These are phyloP conservation scores for Bullera alba DNA, from an alignment of 768 basidiomycete species.

Conservation along the genomic window DNA sequence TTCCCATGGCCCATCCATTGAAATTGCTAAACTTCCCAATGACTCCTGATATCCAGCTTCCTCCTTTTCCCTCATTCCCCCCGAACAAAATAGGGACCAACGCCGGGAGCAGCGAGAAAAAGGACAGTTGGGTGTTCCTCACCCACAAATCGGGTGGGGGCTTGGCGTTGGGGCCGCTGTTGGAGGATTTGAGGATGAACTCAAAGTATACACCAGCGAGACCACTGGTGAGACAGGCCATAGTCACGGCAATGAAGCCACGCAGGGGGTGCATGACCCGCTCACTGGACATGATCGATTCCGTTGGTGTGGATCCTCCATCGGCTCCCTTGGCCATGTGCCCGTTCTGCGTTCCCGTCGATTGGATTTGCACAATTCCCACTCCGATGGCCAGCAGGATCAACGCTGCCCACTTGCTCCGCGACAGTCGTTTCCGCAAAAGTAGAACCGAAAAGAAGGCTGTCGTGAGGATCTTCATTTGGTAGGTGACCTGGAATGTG, in stretches of 20 bases:
- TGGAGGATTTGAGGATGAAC: constrained; percentile 85
- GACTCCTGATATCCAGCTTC: constrained; percentile 25
- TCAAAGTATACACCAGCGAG: constrained; percentile 97
- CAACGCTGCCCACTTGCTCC: constrained; percentile 75
- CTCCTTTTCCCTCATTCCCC: constrained; percentile 41
- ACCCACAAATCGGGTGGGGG: constrained; percentile 71
- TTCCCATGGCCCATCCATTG: constrained; percentile 84
- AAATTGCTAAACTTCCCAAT: constrained; percentile 70
- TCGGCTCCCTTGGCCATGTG: constrained; percentile 19
- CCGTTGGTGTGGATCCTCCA: constrained; percentile 18
- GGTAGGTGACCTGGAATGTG: constrained; percentile 93
- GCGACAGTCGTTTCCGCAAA: constrained; percentile 65
- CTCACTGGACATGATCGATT: constrained; percentile 28
- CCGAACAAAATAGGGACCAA: constrained; percentile 64
- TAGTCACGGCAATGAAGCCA: constrained; percentile 81
- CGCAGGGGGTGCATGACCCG: constrained; percentile 71
- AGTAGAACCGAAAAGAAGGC: constrained; percentile 80
- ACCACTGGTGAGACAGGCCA: constrained; percentile 90
- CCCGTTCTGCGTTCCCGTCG: constrained; percentile 23
- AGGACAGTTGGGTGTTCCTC: constrained; percentile 88
- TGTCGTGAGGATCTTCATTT: constrained; percentile 95
- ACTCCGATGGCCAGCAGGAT: constrained; percentile 81
- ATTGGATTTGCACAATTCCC: constrained; percentile 86
- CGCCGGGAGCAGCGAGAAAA: constrained; percentile 88
- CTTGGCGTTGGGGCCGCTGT: constrained; percentile 4